Evolutionary conservation across 164 flowering plant genomes (phyloP), one percentile per base, ranked within the genome.

Genomic region (Dillenia turbinata): DNA sequence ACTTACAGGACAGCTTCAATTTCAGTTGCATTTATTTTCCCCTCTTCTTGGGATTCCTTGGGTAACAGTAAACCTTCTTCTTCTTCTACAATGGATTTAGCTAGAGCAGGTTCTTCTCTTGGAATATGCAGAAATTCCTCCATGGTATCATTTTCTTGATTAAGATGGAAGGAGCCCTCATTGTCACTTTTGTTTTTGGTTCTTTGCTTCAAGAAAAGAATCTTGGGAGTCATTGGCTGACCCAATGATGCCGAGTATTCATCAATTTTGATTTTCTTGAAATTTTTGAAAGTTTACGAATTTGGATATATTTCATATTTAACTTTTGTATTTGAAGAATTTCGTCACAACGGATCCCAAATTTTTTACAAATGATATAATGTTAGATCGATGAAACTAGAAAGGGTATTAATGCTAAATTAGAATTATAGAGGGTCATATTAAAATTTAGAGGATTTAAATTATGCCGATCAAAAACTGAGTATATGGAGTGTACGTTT

Each of bases 231-330:
- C 86, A 85, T 78, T 47, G 96, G 88, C 49, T 89, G 77, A 57
- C 99, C 97, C 58, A 86, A 60, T 58, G 99, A 92, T 47, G 90
- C 89, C 50, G 99, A 78, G 61, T 75, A 95, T 54, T 88, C 92
- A 63, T 89, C 96, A 33, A 84, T 57, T n/a, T n/a, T n/a, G n/a
- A n/a, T n/a, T n/a, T n/a, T n/a, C n/a, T n/a, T n/a, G n/a, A n/a
- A n/a, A n/a, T n/a, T n/a, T n/a, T n/a, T n/a, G n/a, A n/a, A n/a
- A n/a, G n/a, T n/a, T n/a, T n/a, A n/a, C n/a, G n/a, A n/a, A n/a
- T n/a, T n/a, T n/a, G n/a, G n/a, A n/a, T n/a, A n/a, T n/a, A n/a
- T n/a, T n/a, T n/a, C n/a, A n/a, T n/a, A n/a, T n/a, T n/a, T n/a
- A n/a, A n/a, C n/a, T n/a, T n/a, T n/a, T n/a, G n/a, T n/a, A n/a